These are phyloP conservation scores for Phytophthora uliginosa DNA, from an alignment of 352 stramenopile genomes.

Conservation along the genomic window DNA sequence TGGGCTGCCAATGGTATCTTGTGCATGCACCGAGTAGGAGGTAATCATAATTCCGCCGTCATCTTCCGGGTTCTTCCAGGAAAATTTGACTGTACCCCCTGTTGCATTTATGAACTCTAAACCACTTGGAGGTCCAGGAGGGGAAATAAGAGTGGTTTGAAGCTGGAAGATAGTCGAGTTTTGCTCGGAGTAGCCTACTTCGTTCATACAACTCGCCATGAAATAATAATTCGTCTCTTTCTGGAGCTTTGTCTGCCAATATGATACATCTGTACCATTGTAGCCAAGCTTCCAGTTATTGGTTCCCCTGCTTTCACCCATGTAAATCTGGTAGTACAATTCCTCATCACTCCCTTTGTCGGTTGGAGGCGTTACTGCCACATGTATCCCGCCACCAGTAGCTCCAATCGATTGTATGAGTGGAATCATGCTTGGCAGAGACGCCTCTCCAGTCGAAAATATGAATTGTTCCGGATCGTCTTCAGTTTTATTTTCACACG, in stretches of 20 bases:
- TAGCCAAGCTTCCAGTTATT: slow-evolving; percentile 53
- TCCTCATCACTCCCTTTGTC: slow-evolving; percentile 46
- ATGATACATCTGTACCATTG: slow-evolving; percentile 48
- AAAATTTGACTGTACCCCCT: slow-evolving; percentile 52
- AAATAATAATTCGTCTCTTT: slow-evolving; percentile 61
- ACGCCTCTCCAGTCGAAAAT: slow-evolving; percentile 40
- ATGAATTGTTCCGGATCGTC: neutral
- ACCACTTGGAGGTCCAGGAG: slow-evolving; percentile 50
- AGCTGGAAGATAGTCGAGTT: slow-evolving; percentile 37
- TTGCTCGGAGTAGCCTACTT: slow-evolving; percentile 50
- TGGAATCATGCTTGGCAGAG: slow-evolving; percentile 32
- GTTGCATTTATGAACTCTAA: slow-evolving; percentile 32
- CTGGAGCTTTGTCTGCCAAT: slow-evolving; percentile 66
- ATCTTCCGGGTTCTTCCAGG: slow-evolving; percentile 59
- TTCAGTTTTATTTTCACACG: slow-evolving; percentile 29
- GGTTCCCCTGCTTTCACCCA: slow-evolving; percentile 28
- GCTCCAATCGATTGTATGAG: slow-evolving; percentile 44
- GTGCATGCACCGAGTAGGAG: slow-evolving; percentile 48
- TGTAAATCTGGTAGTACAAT: slow-evolving; percentile 68
- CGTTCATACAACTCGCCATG: slow-evolving; percentile 57
- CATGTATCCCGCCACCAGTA: slow-evolving; percentile 62
- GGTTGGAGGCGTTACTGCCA: slow-evolving; percentile 50
- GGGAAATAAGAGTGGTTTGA: slow-evolving; percentile 57
- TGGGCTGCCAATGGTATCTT: neutral
- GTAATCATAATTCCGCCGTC: slow-evolving; percentile 59